Evolutionary conservation across 202 grass and related monocot species (phyloP).

Genomic region (Eragrostis tef): DNA sequence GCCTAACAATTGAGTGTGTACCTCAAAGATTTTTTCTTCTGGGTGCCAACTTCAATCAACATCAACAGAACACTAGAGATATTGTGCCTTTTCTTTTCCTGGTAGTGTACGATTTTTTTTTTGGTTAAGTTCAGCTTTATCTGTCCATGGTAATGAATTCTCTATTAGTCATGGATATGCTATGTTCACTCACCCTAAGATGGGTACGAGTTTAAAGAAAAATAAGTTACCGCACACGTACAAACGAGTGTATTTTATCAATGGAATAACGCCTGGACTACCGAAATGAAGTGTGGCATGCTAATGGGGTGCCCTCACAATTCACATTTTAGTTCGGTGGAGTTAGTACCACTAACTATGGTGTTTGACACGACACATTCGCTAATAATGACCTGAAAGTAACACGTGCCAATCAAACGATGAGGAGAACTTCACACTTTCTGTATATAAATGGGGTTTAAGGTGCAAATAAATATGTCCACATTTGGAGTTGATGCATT

Average conservation of each 20-base stretch:
- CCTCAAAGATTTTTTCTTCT: too few relatives aligned
- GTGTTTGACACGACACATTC: not conserved
- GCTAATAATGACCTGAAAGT: not conserved
- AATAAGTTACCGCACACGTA: not conserved
- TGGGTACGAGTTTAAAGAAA: not conserved
- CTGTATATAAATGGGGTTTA: not conserved
- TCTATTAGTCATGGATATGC: not conserved
- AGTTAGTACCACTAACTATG: not conserved
- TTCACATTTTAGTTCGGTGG: not conserved
- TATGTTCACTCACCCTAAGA: not conserved
- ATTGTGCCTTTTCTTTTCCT: not conserved
- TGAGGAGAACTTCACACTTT: not conserved
- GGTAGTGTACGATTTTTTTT: not conserved
- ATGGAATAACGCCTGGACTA: not conserved
- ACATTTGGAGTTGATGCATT: not conserved
- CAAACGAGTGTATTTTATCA: not conserved
- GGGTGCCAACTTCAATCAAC: too few relatives aligned
- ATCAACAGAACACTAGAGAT: not conserved
- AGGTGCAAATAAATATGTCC: not conserved
- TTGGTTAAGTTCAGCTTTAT: not conserved
- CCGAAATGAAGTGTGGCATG: too few relatives aligned
- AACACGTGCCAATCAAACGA: not conserved
- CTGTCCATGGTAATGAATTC: not conserved
- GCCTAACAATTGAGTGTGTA: too few relatives aligned
- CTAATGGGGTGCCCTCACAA: not conserved